Base-by-base conservation (phyloP, 192 early-diverging fungal genomes). In the Podila minutissima region DNA sequence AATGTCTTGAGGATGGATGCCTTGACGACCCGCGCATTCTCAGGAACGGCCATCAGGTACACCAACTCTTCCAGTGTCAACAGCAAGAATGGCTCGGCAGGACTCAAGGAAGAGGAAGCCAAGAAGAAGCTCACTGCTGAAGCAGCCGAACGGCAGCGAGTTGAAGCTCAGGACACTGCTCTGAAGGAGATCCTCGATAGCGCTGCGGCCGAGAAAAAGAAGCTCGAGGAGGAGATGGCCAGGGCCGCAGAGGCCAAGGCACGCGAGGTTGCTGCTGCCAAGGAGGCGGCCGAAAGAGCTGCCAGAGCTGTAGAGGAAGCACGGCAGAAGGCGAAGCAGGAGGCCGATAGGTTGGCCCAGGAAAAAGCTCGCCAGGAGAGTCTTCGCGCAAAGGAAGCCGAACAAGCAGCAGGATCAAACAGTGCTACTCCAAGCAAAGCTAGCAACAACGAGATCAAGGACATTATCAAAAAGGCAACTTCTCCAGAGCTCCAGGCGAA, bases 131-230 rank as follows among this genome's bases (percentile, higher is more conserved):
- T 64, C 13, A 32, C 58, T 0, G 66, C 64, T 24, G 77, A 68
- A 19, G 60, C 48, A 1, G 77, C 59, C 1, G 59, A 81, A 46
- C 72, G 62, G 19, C 67, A 81, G 35, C 61, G 77, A 13, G 10
- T 81, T n/a, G 70, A 66, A 26, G 77, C 77, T 11, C 60, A 73
- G 49, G 77, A 81, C 29, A 66, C 67, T 2, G 70, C 66, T 5
- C 41, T 81, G 35, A 81, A 81, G 46, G 77, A 81, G 22, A 81
- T 81, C 17, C 67, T 81, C 6, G 71, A 81, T 13, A 81, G 38
- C 19, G 77, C 77, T 6, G 77, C 77, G 9, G 77, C 77, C 1
- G 77, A 81, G 29, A 81, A 81, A 20, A 62, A 28, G 26, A 72
- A 73, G n/a, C 51, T 81, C 20, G 77, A 81, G 37, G 66, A 81